Conservation (phyloP, 805 yeast genomes). For the Lachancea lanzarotensis region DNA sequence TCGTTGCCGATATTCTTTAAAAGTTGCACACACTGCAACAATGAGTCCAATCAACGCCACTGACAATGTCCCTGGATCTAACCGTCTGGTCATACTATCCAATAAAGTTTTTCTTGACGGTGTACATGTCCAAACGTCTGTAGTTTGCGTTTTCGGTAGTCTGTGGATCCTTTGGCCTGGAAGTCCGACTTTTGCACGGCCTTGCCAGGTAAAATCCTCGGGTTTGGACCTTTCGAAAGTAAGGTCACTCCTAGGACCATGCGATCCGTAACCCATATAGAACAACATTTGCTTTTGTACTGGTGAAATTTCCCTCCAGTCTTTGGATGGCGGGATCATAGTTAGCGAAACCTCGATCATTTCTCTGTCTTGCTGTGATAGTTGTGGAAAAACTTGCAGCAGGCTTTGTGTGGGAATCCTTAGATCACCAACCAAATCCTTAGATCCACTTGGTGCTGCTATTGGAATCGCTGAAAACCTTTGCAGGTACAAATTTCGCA, state of each 20-base stretch:
- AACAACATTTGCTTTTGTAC: constrained; percentile 52
- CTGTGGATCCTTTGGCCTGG: constrained; percentile 26
- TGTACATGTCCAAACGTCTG: constrained; percentile 6
- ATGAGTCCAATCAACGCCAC: constrained; percentile 45
- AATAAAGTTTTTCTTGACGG: constrained; percentile 34
- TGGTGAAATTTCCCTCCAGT: constrained; percentile 48
- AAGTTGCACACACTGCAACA: constrained; percentile 45
- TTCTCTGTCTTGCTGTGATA: constrained; percentile 2
- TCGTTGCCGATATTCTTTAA: constrained; percentile 48
- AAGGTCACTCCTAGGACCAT: constrained; percentile 62
- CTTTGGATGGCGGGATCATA: constrained; percentile 20
- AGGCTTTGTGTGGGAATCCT: constrained; percentile 1
- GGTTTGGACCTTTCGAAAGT: constrained; percentile 46
- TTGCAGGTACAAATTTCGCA: constrained; percentile 10
- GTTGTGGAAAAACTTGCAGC: neutral
- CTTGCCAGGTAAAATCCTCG: constrained; percentile 52
- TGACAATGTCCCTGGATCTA: constrained; percentile 53
- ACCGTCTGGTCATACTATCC: constrained; percentile 38
- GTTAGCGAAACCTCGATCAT: constrained; percentile 1
- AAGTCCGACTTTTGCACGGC: constrained; percentile 40
- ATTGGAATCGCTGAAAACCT: constrained; percentile 9
- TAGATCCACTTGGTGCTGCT: neutral
- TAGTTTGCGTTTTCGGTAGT: constrained; percentile 29
- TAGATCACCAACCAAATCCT: neutral
- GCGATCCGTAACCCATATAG: constrained; percentile 59